Base-by-base conservation (phyloP, 192 early-diverging fungal genomes). In the Spizellomyces sp. region DNA sequence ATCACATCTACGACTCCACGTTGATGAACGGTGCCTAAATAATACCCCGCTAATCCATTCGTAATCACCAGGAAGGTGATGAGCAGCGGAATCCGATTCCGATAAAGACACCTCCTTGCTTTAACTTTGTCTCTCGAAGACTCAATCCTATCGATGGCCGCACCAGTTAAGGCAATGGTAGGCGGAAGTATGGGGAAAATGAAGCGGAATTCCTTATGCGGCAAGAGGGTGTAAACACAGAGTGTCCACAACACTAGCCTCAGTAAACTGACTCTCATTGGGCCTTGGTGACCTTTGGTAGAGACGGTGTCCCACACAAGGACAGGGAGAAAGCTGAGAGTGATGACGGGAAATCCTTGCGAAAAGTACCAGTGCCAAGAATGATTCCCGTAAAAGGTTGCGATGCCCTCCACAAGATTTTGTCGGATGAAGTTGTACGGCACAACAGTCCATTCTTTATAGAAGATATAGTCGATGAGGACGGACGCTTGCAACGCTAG, bases 161-260 rank as follows among this genome's bases (percentile, higher is more conserved):
- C 56, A 7, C 72, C 82, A 19, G 74, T 64, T 43, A 68, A 70
- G 6, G 61, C 45, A 6, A 77, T 42, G 12, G 61, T 47, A 15
- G 62, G 52, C 5, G 97, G 91, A 43, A 99, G 75, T 10, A 96
- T 77, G 5, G 94, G 93, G 56, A 89, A 90, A n/a, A 99, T 75
- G 75, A 99, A 99, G 6, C 97, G 88, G 75, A 93, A 95, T 77
- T 99, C 97, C 83, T 97, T 99, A 67, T 99, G 97, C 9, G 86
- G 70, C 2, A 95, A 77, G 27, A 93, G 58, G 52, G 90, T 93
- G 70, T 94, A 94, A n/a, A 91, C 75, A 5, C 76, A 50, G 2
- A 70, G n/a, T n/a, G 73, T 73, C 45, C 60, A 63, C 5, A 64
- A n/a, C 7, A 73, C 62, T 54, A 77, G 59, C 2, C 50, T 58